phyloP scores from a whole-genome alignment of 805 yeast species.

The Blastobotrys chiropterorum region DNA sequence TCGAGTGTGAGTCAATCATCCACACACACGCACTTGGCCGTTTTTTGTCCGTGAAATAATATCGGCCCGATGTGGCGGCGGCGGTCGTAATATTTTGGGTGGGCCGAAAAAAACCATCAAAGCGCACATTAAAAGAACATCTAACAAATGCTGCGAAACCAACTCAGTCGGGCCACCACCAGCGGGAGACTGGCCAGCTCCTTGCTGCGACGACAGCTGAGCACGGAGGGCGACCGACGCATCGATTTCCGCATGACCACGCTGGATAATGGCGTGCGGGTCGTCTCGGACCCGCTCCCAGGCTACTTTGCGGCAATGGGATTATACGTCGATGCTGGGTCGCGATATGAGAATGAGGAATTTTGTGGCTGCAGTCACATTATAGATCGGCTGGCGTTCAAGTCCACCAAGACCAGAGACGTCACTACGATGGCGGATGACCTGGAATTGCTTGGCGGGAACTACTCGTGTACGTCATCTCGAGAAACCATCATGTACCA shows the following conservation, averaged over 20 bases:
- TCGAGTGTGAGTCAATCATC: no score
- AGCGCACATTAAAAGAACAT: no score
- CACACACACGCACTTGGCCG: no score
- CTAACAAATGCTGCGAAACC: no score
- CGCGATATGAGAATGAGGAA: conserved; percentile 62
- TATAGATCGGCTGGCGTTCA: conserved; percentile 74
- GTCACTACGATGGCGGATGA: conserved; percentile 69
- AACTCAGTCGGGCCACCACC: no score
- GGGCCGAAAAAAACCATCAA: no score
- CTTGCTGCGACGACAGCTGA: not conserved
- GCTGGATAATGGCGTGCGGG: conserved; percentile 69
- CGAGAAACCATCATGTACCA: conserved; percentile 91
- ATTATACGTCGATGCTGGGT: conserved; percentile 83
- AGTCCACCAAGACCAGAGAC: conserved; percentile 30
- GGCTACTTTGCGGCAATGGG: conserved; percentile 92
- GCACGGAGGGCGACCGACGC: not conserved
- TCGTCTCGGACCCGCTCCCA: conserved; percentile 79
- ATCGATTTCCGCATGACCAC: conserved; percentile 30
- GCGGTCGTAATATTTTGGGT: no score
- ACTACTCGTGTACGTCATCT: conserved; percentile 86
- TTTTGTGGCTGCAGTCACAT: conserved; percentile 76
- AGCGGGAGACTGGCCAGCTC: not conserved
- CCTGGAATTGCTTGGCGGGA: conserved; percentile 82
- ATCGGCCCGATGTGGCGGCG: no score
- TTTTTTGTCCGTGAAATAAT: no score